Percentiles rank a stretch among this genome's conserved stretches.
Conservation (phyloP, 129 eudicot genomes). For the Silybum marianum region DNA sequence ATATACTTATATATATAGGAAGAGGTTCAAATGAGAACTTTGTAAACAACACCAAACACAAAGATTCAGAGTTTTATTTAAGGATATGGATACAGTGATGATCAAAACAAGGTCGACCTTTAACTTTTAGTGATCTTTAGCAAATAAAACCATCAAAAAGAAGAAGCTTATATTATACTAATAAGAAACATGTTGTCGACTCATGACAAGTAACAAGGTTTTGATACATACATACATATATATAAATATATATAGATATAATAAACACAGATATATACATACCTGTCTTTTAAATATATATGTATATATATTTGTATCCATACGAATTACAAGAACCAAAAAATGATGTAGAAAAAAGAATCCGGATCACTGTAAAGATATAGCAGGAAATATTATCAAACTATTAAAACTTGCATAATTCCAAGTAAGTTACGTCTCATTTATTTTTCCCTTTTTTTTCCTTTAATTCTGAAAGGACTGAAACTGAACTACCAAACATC, state of each 20-base stretch:
- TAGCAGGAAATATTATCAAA: not conserved
- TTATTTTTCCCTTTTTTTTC: not conserved
- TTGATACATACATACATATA: not conserved
- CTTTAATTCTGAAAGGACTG: not conserved
- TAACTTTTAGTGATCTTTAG: too few species aligned
- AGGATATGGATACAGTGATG: too few species aligned
- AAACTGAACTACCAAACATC: conserved; percentile 60
- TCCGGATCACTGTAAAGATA: conserved; percentile 17
- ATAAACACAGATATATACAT: not conserved
- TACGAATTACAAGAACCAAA: conserved; percentile 31
- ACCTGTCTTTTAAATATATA: not conserved
- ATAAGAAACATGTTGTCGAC: not conserved
- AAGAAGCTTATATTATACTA: not conserved
- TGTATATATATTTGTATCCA: not conserved
- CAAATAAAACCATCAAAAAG: not conserved
- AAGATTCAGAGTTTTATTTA: too few species aligned
- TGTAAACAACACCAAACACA: too few species aligned
- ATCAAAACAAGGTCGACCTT: too few species aligned
- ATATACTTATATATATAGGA: too few species aligned
- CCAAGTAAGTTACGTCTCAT: not conserved
- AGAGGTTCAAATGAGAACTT: too few species aligned
- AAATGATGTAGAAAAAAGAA: conserved; percentile 26
- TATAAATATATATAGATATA: not conserved
- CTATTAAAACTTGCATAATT: conserved; percentile 7
- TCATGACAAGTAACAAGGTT: not conserved